Evolutionary conservation across 306 rosid species (phyloP).

Genomic region (Cicer yamashitae): DNA sequence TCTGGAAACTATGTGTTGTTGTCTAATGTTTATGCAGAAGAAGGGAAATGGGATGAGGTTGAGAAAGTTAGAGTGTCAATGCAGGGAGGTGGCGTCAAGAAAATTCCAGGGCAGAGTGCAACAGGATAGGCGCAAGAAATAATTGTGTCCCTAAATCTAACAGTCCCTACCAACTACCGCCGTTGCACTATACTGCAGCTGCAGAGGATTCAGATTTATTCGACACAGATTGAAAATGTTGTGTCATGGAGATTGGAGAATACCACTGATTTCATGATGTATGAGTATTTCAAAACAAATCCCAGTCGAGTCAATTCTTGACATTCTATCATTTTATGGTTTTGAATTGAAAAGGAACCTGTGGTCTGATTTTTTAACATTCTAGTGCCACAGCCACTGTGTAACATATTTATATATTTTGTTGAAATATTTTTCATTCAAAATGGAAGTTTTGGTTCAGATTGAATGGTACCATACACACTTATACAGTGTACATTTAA

Average conservation of each 20-base stretch:
- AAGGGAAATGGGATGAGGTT: conserved; percentile 82
- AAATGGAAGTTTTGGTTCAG: conserved; percentile 18
- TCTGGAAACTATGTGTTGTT: conserved; percentile 82
- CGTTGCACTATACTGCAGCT: too few species aligned
- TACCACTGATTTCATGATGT: conserved; percentile 13
- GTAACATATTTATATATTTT: neutral
- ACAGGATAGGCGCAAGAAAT: conserved; percentile 44
- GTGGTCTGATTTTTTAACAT: neutral
- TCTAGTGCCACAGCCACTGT: neutral
- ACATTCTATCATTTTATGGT: neutral
- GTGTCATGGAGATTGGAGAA: conserved; percentile 27
- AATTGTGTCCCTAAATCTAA: too few species aligned
- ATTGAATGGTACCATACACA: neutral
- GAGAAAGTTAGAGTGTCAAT: conserved; percentile 71
- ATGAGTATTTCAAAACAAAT: neutral
- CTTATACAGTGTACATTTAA: neutral
- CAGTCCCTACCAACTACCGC: too few species aligned
- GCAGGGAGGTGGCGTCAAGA: conserved; percentile 59
- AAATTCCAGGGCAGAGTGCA: conserved; percentile 80
- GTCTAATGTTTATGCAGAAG: conserved; percentile 82
- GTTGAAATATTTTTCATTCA: conserved; percentile 22
- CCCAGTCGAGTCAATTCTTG: neutral
- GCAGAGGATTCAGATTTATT: neutral
- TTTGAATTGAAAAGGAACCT: conserved; percentile 18
- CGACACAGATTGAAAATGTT: neutral